phyloP scores from a whole-genome alignment of 73 alveolate genomes.

The Uronychia binucleata region DNA sequence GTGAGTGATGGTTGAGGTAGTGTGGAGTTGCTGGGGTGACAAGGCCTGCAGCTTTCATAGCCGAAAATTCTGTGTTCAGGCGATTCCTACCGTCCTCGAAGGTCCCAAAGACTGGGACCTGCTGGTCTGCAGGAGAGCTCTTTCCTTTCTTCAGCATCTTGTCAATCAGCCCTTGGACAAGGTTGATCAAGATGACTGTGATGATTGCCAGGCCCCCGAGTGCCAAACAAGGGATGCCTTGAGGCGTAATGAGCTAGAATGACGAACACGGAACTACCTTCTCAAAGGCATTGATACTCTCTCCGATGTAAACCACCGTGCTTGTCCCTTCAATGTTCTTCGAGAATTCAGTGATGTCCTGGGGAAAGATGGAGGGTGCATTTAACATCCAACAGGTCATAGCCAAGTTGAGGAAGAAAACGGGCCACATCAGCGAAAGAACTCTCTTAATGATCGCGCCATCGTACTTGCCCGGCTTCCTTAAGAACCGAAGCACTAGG shows the following conservation, averaged over 20 bases:
- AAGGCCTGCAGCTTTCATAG: neutral
- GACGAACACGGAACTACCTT: neutral
- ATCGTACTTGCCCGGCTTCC: neutral
- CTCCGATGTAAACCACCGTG: neutral
- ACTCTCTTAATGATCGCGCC: neutral
- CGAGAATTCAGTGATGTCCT: neutral
- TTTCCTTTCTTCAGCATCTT: neutral
- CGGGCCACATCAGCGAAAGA: neutral
- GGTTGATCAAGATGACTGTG: neutral
- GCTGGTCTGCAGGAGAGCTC: neutral
- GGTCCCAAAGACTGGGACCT: neutral
- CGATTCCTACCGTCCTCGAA: neutral
- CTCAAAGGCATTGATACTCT: neutral
- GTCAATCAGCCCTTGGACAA: neutral
- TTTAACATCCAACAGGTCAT: neutral
- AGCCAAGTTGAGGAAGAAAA: neutral
- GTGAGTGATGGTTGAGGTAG: too few species aligned
- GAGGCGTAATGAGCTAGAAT: neutral
- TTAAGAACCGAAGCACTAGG: neutral
- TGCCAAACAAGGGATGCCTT: slow-evolving; percentile 1
- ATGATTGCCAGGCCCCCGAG: neutral
- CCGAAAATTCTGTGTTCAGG: neutral
- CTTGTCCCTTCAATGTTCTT: neutral
- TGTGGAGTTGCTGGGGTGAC: too few species aligned
- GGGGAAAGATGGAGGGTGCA: neutral